Evolutionary conservation across 1,284 basidiomycete species (phyloP).

Genomic region (Hemileia vastatrix): DNA sequence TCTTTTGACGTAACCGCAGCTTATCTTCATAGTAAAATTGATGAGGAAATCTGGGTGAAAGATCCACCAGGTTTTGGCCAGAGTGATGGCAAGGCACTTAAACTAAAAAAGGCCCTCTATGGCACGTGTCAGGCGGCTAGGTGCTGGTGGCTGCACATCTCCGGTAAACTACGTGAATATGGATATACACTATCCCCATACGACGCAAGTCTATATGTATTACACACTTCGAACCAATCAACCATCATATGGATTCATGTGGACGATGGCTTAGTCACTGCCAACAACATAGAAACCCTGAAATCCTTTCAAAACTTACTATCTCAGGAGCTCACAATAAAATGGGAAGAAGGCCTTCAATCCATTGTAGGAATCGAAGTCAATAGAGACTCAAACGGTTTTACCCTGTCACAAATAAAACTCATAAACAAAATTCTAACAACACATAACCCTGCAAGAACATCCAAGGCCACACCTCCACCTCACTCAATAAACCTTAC

Average conservation of each 20-base stretch:
- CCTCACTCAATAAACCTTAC: not conserved
- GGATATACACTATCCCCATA: not conserved
- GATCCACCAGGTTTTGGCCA: too few species aligned
- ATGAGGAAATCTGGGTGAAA: too few species aligned
- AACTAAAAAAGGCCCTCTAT: not conserved
- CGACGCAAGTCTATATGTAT: not conserved
- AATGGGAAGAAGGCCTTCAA: not conserved
- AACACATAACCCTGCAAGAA: not conserved
- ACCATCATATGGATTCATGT: not conserved
- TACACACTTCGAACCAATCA: not conserved
- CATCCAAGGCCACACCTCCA: not conserved
- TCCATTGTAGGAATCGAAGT: not conserved
- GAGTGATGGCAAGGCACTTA: not conserved
- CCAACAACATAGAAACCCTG: not conserved
- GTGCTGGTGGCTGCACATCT: constrained; percentile 10
- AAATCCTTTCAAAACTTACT: not conserved
- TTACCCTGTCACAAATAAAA: not conserved
- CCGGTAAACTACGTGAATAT: not conserved
- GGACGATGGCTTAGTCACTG: not conserved
- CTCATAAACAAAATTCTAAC: not conserved
- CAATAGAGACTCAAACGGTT: not conserved
- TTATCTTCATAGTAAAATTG: too few species aligned
- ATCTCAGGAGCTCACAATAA: not conserved
- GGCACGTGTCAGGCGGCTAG: not conserved
- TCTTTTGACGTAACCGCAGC: not conserved